Evolutionary conservation across 495 filamentous ascomycete genomes (phyloP), one percentile per base, ranked within the genome.

Genomic region (Pyronema omphalodes): DNA sequence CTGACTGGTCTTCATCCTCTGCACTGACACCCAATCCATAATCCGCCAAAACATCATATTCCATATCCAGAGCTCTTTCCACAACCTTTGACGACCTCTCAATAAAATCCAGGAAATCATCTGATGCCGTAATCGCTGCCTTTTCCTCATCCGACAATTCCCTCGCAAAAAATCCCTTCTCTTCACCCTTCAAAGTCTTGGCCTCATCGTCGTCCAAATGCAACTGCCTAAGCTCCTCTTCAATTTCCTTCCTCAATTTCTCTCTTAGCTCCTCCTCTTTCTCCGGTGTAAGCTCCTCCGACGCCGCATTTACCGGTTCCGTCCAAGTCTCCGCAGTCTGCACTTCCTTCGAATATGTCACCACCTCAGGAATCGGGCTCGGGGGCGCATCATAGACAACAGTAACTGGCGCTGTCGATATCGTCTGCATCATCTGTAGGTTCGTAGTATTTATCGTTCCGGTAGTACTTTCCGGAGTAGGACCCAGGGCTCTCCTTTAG

Each of bases 41-140:
- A 67, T 96, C 87, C 45, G 88, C 87, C 37, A 99, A 69, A 44
- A 99, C 83, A 67, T 99, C 89, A 67, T 95, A 99, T 50, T 83
- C 80, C 50, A 69, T 69, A 62, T 96, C 89, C 53, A 99, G 69
- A 3, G 93, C 88, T 59, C 88, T 81, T 71, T 99, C 93, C 60
- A 96, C 88, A 45, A 99, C 87, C 71, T 95, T 99, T 44, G 84
- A 88, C 33, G 89, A 95, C 57, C 83, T 76, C 60, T 96, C 93
- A 15, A 99, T 80, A 63, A 99, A 99, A 60, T 93, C 85, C 57
- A 93, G 72, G 64, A 96, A 99, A 41, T 94, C 93, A 14, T 87
- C 78, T 0, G 88, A 94, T 37, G 83, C 81, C n/a, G 83, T 86
- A 37, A 95, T 86, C 11, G 89, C 93, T 58, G 81, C 81, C 36